Conservation (phyloP, 768 basidiomycete genomes). For the Tubosaeta sp. region DNA sequence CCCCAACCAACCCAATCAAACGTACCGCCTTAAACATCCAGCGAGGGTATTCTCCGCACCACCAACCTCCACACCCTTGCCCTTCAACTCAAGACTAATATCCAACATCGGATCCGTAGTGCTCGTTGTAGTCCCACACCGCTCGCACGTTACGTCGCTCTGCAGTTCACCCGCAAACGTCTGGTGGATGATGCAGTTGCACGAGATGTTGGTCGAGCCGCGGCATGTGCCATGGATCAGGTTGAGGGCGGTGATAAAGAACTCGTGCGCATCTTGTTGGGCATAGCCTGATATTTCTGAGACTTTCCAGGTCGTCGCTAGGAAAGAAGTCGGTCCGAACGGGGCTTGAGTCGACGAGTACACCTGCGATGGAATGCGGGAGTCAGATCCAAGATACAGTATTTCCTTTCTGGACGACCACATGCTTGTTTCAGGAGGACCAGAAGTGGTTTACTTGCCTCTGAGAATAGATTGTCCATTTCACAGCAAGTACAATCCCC, state of each 20-base stretch:
- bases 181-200: conserved; percentile 88
- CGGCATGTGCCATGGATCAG: conserved; percentile 80
- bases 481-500: conserved; percentile 86
- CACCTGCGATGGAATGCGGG: conserved; percentile 33
- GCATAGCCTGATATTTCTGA: conserved; percentile 88
- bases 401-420: not conserved
- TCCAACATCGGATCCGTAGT: conserved; percentile 90
- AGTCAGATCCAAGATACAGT: not conserved
- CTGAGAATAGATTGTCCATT: conserved; percentile 82
- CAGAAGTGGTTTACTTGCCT: conserved; percentile 38
- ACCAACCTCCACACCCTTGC: conserved; percentile 41
- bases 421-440: not conserved
- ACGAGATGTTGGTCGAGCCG: conserved; percentile 70
- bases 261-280: conserved; percentile 93
- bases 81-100: conserved; percentile 78
- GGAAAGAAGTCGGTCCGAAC: conserved; percentile 78
- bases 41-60: conserved; percentile 65
- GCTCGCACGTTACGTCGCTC: conserved; percentile 85
- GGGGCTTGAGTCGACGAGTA: conserved; percentile 57
- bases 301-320: conserved; percentile 77
- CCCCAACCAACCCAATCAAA: not conserved
- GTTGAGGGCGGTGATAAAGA: conserved; percentile 79
- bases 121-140: conserved; percentile 73
- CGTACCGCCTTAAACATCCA: conserved; percentile 64
- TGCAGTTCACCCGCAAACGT: conserved; percentile 86